phyloP scores from a whole-genome alignment of 192 early-diverging fungal species.

The Coemansia sp. region DNA sequence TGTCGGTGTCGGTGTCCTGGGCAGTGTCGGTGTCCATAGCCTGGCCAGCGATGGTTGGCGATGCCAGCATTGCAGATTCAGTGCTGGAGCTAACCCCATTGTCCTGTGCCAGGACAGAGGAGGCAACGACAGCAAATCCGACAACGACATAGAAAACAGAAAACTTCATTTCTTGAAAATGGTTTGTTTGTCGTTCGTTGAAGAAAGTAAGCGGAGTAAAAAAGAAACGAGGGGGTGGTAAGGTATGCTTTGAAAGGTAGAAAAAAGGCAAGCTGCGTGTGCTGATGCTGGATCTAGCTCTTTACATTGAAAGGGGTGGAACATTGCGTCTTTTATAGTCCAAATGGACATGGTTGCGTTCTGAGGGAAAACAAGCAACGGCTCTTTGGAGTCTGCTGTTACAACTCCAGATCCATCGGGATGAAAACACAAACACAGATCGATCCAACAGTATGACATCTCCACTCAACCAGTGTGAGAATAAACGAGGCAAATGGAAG shows the following conservation, averaged over 20 bases:
- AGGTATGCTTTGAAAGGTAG: conserved; percentile 6
- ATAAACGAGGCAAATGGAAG: conserved; percentile 1
- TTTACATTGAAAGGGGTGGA: neutral
- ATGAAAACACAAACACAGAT: neutral
- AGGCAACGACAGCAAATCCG: conserved; percentile 8
- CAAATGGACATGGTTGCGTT: no score
- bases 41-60: neutral
- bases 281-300: conserved; percentile 11
- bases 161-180: neutral
- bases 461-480: no score
- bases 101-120: conserved; percentile 8
- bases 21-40: neutral
- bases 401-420: neutral
- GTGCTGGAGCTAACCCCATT: neutral
- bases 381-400: neutral
- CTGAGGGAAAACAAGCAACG: no score
- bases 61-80: neutral
- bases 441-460: neutral
- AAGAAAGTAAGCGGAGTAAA: neutral
- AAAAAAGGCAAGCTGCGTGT: conserved; percentile 18
- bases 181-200: no score
- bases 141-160: neutral
- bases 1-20: neutral
- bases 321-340: conserved; percentile 14
- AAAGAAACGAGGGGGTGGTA: neutral